Conservation (phyloP, 192 early-diverging fungal genomes). For the Entomortierella parvispora region DNA sequence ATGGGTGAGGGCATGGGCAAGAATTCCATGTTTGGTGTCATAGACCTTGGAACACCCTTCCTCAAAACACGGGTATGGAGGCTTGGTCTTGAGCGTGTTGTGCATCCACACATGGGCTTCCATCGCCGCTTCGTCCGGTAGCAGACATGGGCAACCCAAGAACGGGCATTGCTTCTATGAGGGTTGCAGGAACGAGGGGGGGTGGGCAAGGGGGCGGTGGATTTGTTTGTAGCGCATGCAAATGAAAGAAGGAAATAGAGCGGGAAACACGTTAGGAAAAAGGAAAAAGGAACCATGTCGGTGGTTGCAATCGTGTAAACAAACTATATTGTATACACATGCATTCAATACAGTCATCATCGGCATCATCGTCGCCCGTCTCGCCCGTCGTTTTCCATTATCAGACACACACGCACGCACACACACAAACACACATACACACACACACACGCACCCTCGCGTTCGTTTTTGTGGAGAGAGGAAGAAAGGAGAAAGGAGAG, state of each 20-base stretch:
- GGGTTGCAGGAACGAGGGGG: not conserved
- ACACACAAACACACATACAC: not conserved
- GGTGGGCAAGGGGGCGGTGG: not conserved
- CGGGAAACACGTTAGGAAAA: not conserved
- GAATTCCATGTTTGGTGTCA: conserved; percentile 41
- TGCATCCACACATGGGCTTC: conserved; percentile 51
- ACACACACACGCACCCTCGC: not conserved
- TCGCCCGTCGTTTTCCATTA: not conserved
- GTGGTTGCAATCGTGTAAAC: too few relatives aligned
- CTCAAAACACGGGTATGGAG: conserved; percentile 52
- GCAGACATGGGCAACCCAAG: conserved; percentile 29
- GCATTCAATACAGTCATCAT: too few relatives aligned
- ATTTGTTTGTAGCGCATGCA: conserved; percentile 1
- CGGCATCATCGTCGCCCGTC: too few relatives aligned
- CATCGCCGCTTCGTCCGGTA: conserved; percentile 30
- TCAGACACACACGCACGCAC: not conserved
- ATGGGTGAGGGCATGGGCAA: conserved; percentile 42
- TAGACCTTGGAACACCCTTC: conserved; percentile 42
- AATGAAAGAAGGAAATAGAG: not conserved
- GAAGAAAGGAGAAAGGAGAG: not conserved
- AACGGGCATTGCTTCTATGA: conserved; percentile 47
- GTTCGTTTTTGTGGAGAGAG: not conserved
- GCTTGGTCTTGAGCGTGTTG: conserved; percentile 43
- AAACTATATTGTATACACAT: too few relatives aligned
- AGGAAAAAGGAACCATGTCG: not conserved